phyloP scores from a whole-genome alignment of 176 grass and related monocot species.

The Juncus inflexus region DNA sequence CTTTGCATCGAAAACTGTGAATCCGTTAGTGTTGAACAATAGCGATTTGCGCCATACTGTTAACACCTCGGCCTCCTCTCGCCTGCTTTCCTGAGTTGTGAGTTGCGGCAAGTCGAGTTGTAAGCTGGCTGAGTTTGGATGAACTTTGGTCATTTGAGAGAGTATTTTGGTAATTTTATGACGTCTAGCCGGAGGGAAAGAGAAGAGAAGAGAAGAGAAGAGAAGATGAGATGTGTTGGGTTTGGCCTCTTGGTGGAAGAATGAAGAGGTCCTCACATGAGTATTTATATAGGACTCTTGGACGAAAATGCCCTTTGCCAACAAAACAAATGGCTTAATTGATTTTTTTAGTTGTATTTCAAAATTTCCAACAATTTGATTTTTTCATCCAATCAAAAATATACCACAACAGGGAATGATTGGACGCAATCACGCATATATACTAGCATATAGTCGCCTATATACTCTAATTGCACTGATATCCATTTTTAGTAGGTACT shows the following conservation, averaged over 20 bases:
- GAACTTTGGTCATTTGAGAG: slow-evolving; percentile 38
- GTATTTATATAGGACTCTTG: not conserved
- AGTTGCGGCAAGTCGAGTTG: slow-evolving; percentile 11
- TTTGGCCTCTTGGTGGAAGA: slow-evolving; percentile 20
- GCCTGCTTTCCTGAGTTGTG: not conserved
- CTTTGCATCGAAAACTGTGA: slow-evolving; percentile 64
- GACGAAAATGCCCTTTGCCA: slow-evolving; percentile 15
- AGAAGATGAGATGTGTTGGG: slow-evolving; percentile 11
- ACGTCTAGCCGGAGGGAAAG: not conserved
- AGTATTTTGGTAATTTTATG: not conserved
- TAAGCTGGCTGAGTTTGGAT: slow-evolving; percentile 34
- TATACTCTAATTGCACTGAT: not conserved
- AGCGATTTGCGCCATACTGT: slow-evolving; percentile 88
- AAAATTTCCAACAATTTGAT: too few species aligned
- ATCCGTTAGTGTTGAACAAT: slow-evolving; percentile 70
- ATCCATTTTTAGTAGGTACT: too few species aligned
- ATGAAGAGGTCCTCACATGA: not conserved
- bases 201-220: slow-evolving; percentile 12
- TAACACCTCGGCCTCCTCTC: slow-evolving; percentile 24
- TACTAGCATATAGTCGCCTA: not conserved
- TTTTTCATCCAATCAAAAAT: not conserved
- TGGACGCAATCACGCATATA: not conserved
- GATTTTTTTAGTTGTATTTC: too few species aligned
- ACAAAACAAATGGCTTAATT: not conserved
- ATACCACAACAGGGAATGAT: not conserved